Evolutionary conservation across 164 flowering plant species (phyloP).

Genomic region (Stephania yunnanensis): DNA sequence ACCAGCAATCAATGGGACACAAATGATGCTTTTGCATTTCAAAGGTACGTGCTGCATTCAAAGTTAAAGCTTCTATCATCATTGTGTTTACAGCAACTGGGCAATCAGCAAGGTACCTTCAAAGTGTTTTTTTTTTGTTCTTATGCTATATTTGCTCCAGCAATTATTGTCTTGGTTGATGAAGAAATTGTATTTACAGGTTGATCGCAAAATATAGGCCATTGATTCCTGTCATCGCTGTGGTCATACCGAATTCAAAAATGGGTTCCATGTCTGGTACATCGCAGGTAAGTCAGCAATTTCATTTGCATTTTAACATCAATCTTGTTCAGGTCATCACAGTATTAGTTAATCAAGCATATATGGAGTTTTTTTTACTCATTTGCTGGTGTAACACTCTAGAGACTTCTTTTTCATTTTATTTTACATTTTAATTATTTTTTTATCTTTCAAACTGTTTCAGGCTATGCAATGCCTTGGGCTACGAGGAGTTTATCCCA

Average conservation of each 20-base stretch:
- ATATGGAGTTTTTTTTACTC: too few species aligned
- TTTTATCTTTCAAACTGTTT: conserved; percentile 4
- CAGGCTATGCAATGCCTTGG: conserved; percentile 53
- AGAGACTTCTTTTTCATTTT: conserved; percentile 1
- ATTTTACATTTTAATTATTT: background rate
- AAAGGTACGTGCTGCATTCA: conserved; percentile 43
- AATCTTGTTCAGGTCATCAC: background rate
- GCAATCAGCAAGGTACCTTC: conserved; percentile 43
- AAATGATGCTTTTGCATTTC: background rate
- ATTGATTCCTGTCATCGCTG: conserved; percentile 39
- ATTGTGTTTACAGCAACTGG: conserved; percentile 50
- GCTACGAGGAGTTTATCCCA: conserved; percentile 41
- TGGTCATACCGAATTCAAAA: conserved; percentile 35
- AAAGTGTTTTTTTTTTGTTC: background rate
- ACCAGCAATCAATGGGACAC: background rate
- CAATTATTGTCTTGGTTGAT: background rate
- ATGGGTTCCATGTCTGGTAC: conserved; percentile 31
- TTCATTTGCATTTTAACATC: conserved; percentile 1
- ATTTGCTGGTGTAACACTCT: background rate
- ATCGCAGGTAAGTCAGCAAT: conserved; percentile 26
- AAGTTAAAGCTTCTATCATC: conserved; percentile 43
- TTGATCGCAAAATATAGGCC: conserved; percentile 53
- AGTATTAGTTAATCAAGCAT: background rate
- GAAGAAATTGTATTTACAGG: conserved; percentile 17
- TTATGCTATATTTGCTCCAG: background rate